A percentile compares a stretch with the other conserved stretches of the same genome.
Evolutionary conservation across 345 rosid genomes (phyloP).

Genomic region (Melastoma malabathricum): DNA sequence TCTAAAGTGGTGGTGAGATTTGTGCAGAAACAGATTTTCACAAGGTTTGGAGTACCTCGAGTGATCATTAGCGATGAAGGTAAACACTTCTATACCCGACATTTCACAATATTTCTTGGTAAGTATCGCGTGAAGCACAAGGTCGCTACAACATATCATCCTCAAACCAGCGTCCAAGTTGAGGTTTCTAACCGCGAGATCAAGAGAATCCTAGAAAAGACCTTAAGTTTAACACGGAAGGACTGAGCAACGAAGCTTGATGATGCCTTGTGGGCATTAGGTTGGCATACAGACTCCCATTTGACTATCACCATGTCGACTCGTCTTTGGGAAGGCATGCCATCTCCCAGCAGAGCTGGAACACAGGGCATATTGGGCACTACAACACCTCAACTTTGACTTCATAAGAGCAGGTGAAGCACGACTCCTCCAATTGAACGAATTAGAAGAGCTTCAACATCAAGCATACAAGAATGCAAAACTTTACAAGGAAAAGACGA

Average conservation of each 20-base stretch:
- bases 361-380: background rate
- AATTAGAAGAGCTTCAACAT: background rate
- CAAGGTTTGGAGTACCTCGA: background rate
- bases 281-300: background rate
- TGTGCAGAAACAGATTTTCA: background rate
- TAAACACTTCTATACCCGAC: background rate
- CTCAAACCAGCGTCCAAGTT: background rate
- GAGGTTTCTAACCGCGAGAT: no score
- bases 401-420: background rate
- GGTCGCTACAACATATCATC: background rate
- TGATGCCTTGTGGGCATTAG: no score
- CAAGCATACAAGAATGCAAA: background rate
- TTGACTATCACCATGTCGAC: background rate
- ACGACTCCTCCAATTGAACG: background rate
- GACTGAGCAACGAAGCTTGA: no score
- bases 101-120: background rate
- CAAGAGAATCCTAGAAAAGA: no score
- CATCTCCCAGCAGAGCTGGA: background rate
- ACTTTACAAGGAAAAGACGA: background rate
- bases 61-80: background rate
- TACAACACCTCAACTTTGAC: background rate
- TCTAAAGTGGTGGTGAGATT: background rate
- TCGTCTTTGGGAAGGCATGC: slow-evolving; percentile 4
- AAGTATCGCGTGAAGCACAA: background rate
- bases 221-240: no score